Evolutionary conservation across 2,329 filamentous ascomycete genomes (phyloP).

Genomic region (Rhynchosporium agropyri): DNA sequence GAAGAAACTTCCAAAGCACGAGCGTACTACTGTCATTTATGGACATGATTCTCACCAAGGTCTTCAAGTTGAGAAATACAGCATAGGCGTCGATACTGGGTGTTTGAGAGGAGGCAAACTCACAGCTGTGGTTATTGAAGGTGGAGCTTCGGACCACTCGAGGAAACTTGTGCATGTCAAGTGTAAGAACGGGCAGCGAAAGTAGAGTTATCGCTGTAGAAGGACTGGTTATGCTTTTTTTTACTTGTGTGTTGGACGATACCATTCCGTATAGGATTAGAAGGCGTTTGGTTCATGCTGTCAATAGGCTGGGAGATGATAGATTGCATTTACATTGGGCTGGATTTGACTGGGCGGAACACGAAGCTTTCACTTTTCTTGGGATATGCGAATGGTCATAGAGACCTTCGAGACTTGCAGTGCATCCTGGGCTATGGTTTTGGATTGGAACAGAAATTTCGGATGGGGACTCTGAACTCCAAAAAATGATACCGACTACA

Average conservation of each 20-base stretch:
- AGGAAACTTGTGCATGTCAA: slow-evolving; percentile 39
- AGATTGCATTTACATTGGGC: slow-evolving; percentile 5
- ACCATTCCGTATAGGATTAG: slow-evolving; percentile 12
- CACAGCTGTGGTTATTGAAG: slow-evolving; percentile 75
- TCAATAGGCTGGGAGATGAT: neutral
- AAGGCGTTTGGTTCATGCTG: slow-evolving; percentile 10
- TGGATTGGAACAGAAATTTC: neutral
- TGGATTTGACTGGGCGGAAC: neutral
- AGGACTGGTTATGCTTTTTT: neutral
- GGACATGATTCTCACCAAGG: slow-evolving; percentile 82
- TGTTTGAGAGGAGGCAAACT: slow-evolving; percentile 77
- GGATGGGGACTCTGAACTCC: neutral
- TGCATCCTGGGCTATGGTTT: neutral
- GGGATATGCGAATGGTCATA: slow-evolving; percentile 7
- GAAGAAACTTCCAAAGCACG: slow-evolving; percentile 39
- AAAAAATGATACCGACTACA: too few relatives aligned
- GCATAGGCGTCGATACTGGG: slow-evolving; percentile 82
- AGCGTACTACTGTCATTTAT: slow-evolving; percentile 73
- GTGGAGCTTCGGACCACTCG: slow-evolving; percentile 46
- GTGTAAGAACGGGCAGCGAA: slow-evolving; percentile 35
- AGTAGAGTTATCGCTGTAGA: neutral
- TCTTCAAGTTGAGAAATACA: slow-evolving; percentile 67
- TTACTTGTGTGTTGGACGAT: slow-evolving; percentile 10
- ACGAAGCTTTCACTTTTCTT: neutral
- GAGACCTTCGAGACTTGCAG: slow-evolving; percentile 9